phyloP scores from a whole-genome alignment of 2,329 filamentous ascomycete species.

The Xylariaceae sp. region DNA sequence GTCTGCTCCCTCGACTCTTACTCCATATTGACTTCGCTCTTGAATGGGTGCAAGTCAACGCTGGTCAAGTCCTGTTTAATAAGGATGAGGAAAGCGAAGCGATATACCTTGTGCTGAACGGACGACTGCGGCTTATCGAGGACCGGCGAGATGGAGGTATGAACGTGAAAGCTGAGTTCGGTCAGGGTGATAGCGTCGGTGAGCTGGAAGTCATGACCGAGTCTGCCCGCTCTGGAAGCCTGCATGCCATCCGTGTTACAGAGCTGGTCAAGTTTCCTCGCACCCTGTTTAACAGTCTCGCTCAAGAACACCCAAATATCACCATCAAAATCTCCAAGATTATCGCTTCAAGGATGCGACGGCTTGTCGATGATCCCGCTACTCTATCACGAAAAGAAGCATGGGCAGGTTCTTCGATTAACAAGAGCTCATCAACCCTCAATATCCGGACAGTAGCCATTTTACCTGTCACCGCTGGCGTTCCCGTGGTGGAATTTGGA shows the following conservation, averaged over 20 bases:
- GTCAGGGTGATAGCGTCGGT: conserved; percentile 95
- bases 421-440: conserved; percentile 75
- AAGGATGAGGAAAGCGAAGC: conserved; percentile 95
- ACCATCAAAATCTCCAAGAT: conserved; percentile 99
- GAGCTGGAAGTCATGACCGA: conserved; percentile 97
- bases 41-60: conserved; percentile 96
- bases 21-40: conserved; percentile 97
- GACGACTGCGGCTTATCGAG: conserved; percentile 77
- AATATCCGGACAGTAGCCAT: conserved; percentile 92
- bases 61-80: conserved; percentile 90
- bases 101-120: conserved; percentile 96
- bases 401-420: conserved; percentile 54
- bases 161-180: conserved; percentile 85
- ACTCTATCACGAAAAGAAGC: conserved; percentile 62
- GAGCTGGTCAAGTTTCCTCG: conserved; percentile 95
- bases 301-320: conserved; percentile 94
- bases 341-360: conserved; percentile 90
- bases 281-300: conserved; percentile 94
- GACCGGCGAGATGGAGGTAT: conserved; percentile 78
- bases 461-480: conserved; percentile 82
- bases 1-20: conserved; percentile 80
- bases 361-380: conserved; percentile 77
- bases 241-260: conserved; percentile 94
- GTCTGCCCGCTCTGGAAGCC: conserved; percentile 79
- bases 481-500: conserved; percentile 94